phyloP scores from a whole-genome alignment of 352 stramenopile genomes.

The Globisporangium heterothallicum region DNA sequence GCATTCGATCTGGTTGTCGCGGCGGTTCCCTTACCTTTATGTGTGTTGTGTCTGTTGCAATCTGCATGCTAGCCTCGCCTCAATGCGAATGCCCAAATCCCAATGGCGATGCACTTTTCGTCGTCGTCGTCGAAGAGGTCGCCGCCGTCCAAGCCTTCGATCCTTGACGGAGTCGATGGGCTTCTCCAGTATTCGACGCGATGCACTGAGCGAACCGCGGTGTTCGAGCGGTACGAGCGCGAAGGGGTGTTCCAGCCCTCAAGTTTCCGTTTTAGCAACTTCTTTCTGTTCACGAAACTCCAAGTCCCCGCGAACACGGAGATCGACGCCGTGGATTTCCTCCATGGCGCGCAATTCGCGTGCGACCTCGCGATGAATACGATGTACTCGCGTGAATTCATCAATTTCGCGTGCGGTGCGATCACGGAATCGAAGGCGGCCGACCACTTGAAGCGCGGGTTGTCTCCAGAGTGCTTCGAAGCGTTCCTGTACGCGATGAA shows the following conservation, averaged over 20 bases:
- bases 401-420: conserved; percentile 37
- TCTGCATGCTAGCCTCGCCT: too few relatives aligned
- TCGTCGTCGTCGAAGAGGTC: too few relatives aligned
- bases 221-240: conserved; percentile 11
- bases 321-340: conserved; percentile 44
- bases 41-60: too few relatives aligned
- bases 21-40: too few relatives aligned
- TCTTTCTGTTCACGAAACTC: conserved; percentile 38
- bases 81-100: too few relatives aligned
- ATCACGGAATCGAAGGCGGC: conserved; percentile 29
- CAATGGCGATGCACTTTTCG: conserved; percentile 9
- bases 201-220: not conserved
- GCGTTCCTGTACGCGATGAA: conserved; percentile 51
- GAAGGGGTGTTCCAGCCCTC: conserved; percentile 3
- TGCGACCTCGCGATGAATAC: conserved; percentile 42
- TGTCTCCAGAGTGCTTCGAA: conserved; percentile 41
- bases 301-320: conserved; percentile 42
- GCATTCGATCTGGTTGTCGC: too few relatives aligned
- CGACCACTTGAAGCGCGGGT: conserved; percentile 13
- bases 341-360: conserved; percentile 42
- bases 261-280: conserved; percentile 6
- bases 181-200: conserved; percentile 9
- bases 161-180: conserved; percentile 10
- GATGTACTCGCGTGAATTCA: conserved; percentile 53
- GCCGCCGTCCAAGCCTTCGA: conserved; percentile 1